A percentile compares a stretch with the other conserved stretches of the same genome.
phyloP scores from a whole-genome alignment of 1,139 yeast species.

The Sugiyamaella xylanicola region DNA sequence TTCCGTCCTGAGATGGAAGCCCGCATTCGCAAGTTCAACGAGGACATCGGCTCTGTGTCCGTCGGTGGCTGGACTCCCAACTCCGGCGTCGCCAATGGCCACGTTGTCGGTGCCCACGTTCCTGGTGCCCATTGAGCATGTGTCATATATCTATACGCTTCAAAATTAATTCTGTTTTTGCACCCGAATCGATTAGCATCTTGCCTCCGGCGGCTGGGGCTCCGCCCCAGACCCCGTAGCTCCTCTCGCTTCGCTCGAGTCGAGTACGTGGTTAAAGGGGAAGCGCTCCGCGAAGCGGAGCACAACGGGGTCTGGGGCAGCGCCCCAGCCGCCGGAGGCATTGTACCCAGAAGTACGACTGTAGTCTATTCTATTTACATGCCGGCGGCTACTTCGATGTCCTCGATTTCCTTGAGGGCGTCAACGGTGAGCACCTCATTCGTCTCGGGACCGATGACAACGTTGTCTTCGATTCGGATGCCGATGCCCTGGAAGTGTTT shows the following conservation, averaged over 20 bases:
- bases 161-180: neutral
- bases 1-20: constrained; percentile 81
- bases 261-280: too few species aligned
- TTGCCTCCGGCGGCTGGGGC: neutral
- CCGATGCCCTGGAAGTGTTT: constrained; percentile 85
- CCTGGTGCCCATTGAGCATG: constrained; percentile 31
- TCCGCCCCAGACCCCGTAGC: too few species aligned
- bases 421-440: constrained; percentile 72
- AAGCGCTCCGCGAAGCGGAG: constrained; percentile 7
- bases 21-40: constrained; percentile 58
- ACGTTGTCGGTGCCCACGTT: constrained; percentile 61
- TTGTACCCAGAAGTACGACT: neutral
- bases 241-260: too few species aligned
- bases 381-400: constrained; percentile 54
- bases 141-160: constrained; percentile 5
- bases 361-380: neutral
- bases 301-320: neutral
- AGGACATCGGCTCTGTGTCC: constrained; percentile 49
- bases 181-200: neutral
- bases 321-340: neutral
- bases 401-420: constrained; percentile 81
- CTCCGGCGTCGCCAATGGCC: constrained; percentile 64
- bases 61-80: constrained; percentile 80
- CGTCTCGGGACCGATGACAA: constrained; percentile 59
- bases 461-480: constrained; percentile 90